Conservation (phyloP, 345 rosid species). For the Linum lewisii region DNA sequence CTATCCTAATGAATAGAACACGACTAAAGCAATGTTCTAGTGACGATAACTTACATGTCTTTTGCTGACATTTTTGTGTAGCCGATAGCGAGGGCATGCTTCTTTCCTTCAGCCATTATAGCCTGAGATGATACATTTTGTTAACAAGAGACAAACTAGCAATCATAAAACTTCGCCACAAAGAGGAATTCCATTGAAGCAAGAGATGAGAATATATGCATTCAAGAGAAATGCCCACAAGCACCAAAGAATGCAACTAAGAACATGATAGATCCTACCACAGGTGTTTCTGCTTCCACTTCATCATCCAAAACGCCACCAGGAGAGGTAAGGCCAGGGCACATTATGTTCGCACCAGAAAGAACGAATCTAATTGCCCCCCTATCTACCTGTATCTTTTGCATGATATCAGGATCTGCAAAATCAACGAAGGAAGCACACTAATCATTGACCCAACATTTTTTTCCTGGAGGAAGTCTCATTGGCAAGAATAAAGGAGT, state of each 20-base stretch:
- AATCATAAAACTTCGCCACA: neutral
- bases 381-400: conserved; percentile 89
- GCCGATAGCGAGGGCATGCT: conserved; percentile 95
- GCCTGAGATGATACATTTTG: conserved; percentile 40
- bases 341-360: conserved; percentile 98
- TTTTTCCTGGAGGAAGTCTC: too few relatives aligned
- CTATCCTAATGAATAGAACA: too few relatives aligned
- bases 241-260: neutral
- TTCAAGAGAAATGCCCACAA: neutral
- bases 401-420: conserved; percentile 87
- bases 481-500: too few relatives aligned
- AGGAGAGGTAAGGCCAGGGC: conserved; percentile 98
- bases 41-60: conserved; percentile 64
- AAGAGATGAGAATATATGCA: neutral
- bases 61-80: conserved; percentile 97
- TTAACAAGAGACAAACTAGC: conserved; percentile 6
- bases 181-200: neutral
- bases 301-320: conserved; percentile 89
- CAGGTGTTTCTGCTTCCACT: conserved; percentile 89
- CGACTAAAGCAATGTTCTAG: neutral
- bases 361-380: conserved; percentile 95
- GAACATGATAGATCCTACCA: conserved; percentile 38
- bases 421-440: conserved; percentile 8
- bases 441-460: too few relatives aligned
- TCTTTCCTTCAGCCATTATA: conserved; percentile 98